Base-by-base conservation (phyloP, 495 filamentous ascomycete genomes). In the Aspergillus avenaceus region DNA sequence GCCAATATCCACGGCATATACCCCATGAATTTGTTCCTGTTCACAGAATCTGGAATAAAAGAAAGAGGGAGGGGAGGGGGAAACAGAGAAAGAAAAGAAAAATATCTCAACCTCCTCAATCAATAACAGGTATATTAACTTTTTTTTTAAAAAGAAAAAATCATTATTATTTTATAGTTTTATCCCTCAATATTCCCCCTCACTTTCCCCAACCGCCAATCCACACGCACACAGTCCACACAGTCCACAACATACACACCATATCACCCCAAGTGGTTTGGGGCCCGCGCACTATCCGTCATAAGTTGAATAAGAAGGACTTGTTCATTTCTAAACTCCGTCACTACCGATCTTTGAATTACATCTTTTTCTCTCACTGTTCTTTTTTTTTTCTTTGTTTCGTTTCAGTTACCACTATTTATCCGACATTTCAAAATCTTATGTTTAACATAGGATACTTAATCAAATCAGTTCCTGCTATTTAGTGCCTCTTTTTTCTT, bases 371-470 rank as follows among this genome's bases (percentile, higher is more conserved):
- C 32, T 36, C 32, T 5, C 3, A 4, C 32, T 12, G 18, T 7
- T 21, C 22, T 38, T 38, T 2, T 11, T 5, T 19, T 23, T 22
- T 26, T 34, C 26, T 37, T 42, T 40, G 42, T 27, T 41, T 32
- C 52, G 34, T 40, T 40, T 49, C 38, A 31, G 41, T 45, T 55
- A 40, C 45, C 36, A n/a, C 47, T 42, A 37, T 34, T 46, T 12
- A 26, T 26, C 11, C 24, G 8, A 42, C 22, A 42, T n/a, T 31
- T 31, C n/a, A 31, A 8, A 7, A 31, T 31, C n/a, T n/a, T n/a
- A n/a, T n/a, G n/a, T n/a, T n/a, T n/a, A n/a, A n/a, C n/a, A n/a
- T n/a, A n/a, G n/a, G 28, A 31, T n/a, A n/a, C n/a, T 31, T 7
- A 31, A 31, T 31, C n/a, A 31, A n/a, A n/a, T n/a, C 28, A 31